Conservation (phyloP, 768 basidiomycete species). For the Collybia sordida region DNA sequence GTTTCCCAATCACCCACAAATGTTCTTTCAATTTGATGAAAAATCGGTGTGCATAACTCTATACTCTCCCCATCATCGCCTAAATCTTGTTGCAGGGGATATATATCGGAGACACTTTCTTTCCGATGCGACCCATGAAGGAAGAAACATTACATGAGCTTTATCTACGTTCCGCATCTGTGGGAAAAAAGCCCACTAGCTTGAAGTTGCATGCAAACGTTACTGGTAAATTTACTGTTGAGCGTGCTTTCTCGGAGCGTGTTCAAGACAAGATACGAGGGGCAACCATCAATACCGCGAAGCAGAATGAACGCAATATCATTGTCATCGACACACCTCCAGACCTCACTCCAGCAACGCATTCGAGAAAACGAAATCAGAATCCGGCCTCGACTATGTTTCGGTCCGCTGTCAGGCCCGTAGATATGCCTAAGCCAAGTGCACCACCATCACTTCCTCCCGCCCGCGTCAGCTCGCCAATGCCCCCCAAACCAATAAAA, state of each 20-base stretch:
- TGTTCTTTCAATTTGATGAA: constrained; percentile 65
- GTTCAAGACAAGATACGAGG: constrained; percentile 46
- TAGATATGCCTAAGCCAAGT: constrained; percentile 25
- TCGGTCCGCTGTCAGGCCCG: constrained; percentile 34
- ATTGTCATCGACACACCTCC: constrained; percentile 49
- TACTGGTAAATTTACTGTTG: constrained; percentile 69
- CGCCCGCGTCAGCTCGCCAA: constrained; percentile 24
- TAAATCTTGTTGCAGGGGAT: constrained; percentile 47
- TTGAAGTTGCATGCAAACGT: constrained; percentile 76
- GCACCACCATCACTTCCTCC: constrained; percentile 23
- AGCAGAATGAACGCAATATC: constrained; percentile 44
- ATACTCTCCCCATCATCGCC: constrained; percentile 1
- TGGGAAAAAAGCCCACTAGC: constrained; percentile 57
- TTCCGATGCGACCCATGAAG: constrained; percentile 50
- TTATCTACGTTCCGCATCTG: constrained; percentile 63
- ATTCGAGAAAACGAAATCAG: constrained; percentile 40
- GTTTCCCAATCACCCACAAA: constrained; percentile 37
- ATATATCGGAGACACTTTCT: constrained; percentile 64
- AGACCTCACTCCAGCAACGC: constrained; percentile 28
- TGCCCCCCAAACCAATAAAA: constrained; percentile 17
- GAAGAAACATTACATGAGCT: constrained; percentile 69
- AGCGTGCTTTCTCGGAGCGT: constrained; percentile 53
- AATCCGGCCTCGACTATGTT: constrained; percentile 30
- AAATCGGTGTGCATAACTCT: constrained; percentile 45
- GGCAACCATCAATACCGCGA: constrained; percentile 42